A percentile compares a stretch with the other conserved stretches of the same genome.
Conservation (phyloP, 257 asterid genomes). For the Eucommia ulmoides region DNA sequence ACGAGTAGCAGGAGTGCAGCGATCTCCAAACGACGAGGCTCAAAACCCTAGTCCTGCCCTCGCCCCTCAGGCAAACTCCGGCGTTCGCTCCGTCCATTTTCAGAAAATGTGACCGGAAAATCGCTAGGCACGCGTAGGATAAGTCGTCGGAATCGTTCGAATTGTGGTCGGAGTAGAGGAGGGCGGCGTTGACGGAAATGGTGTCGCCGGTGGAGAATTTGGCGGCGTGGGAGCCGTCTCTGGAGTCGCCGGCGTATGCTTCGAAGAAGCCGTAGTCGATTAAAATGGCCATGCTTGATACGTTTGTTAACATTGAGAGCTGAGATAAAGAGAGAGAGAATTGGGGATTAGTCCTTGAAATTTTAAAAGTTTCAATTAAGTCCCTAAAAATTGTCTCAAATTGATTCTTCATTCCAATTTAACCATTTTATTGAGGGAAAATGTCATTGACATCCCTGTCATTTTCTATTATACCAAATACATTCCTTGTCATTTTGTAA, state of each 20-base stretch:
- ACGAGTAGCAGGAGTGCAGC: constrained; percentile 38
- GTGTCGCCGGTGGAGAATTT: constrained; percentile 49
- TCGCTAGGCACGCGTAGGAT: constrained; percentile 27
- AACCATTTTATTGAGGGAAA: no score
- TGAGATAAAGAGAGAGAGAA: no score
- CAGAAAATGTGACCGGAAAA: constrained; percentile 35
- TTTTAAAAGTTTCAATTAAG: no score
- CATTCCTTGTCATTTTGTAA: no score
- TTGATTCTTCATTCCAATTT: no score
- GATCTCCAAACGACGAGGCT: constrained; percentile 50
- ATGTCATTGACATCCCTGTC: no score
- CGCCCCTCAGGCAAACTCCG: constrained; percentile 39
- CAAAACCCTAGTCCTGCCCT: constrained; percentile 11
- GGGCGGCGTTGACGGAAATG: constrained; percentile 27
- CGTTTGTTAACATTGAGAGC: constrained; percentile 33
- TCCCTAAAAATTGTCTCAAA: no score
- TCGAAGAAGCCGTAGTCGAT: constrained; percentile 42
- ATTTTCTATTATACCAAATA: no score
- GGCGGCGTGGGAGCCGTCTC: constrained; percentile 42
- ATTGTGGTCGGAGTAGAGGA: no score
- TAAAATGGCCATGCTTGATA: constrained; percentile 41
- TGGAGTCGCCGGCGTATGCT: constrained; percentile 49
- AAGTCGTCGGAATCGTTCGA: no score
- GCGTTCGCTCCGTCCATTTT: constrained; percentile 43
- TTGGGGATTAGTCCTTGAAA: no score